These are phyloP conservation scores for Volvariella volvacea DNA, from an alignment of 1,284 basidiomycete species.

Conservation along the genomic window DNA sequence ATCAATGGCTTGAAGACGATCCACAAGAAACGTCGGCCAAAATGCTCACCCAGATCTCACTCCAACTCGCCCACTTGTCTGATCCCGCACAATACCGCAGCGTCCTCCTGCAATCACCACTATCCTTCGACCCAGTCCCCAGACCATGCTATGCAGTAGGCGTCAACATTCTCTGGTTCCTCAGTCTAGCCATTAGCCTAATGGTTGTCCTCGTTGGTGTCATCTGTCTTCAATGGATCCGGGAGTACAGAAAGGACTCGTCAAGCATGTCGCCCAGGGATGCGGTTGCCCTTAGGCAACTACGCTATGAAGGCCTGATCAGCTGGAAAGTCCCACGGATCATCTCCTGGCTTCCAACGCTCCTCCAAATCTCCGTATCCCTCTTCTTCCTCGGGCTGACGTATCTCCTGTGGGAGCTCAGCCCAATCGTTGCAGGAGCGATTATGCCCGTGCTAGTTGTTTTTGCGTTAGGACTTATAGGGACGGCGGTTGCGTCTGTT, in stretches of 20 bases:
- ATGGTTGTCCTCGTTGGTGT: not conserved
- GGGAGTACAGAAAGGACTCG: not conserved
- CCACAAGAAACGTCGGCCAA: not conserved
- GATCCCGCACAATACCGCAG: not conserved
- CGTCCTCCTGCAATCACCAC: not conserved
- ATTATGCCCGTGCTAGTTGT: too few relatives aligned
- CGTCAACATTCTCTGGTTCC: conserved; percentile 1
- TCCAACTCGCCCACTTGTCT: not conserved
- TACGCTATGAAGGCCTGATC: not conserved
- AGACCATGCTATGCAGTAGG: not conserved
- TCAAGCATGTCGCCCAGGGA: not conserved
- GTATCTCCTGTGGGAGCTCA: not conserved
- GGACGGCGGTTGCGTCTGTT: not conserved
- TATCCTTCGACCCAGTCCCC: not conserved
- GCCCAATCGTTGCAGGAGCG: not conserved
- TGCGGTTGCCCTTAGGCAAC: not conserved
- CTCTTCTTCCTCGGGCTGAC: conserved; percentile 1
- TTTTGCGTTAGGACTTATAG: not conserved
- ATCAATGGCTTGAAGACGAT: conserved; percentile 4
- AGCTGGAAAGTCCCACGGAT: conserved; percentile 1
- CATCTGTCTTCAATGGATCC: not conserved
- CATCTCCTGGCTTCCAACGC: not conserved
- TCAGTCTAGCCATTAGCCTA: not conserved
- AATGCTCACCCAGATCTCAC: conserved; percentile 2
- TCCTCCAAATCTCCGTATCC: conserved; percentile 1